Conservation (phyloP, 495 filamentous ascomycete genomes). For the Acidiella bohemica region DNA sequence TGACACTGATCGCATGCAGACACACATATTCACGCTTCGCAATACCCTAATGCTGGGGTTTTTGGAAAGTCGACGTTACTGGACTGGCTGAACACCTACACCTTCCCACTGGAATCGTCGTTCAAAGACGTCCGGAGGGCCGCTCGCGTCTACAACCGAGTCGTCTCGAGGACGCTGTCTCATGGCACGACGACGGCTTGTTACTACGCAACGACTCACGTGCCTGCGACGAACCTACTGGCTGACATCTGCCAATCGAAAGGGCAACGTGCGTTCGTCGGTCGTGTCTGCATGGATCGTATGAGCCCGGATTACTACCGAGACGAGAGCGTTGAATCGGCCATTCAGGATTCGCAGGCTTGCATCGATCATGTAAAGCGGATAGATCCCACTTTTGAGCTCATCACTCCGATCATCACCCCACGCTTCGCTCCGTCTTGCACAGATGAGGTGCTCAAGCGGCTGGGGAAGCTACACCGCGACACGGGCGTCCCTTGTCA, state of each 20-base stretch:
- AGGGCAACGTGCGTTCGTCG: slow-evolving; percentile 83
- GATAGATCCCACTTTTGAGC: slow-evolving; percentile 46
- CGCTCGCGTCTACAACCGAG: slow-evolving; percentile 52
- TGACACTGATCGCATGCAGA: slow-evolving; percentile 32
- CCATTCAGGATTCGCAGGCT: slow-evolving; percentile 42
- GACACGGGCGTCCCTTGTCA: slow-evolving; percentile 55
- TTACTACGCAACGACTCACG: slow-evolving; percentile 84
- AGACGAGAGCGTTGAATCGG: slow-evolving; percentile 46
- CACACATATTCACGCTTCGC: slow-evolving; percentile 86
- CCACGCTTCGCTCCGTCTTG: slow-evolving; percentile 83
- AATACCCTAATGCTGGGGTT: slow-evolving; percentile 84
- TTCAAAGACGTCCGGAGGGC: slow-evolving; percentile 42
- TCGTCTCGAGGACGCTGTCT: slow-evolving; percentile 63
- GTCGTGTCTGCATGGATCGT: slow-evolving; percentile 82
- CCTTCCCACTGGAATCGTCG: slow-evolving; percentile 80
- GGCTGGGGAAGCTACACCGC: slow-evolving; percentile 49
- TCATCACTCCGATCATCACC: slow-evolving; percentile 71
- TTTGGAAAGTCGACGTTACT: slow-evolving; percentile 83
- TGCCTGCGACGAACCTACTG: slow-evolving; percentile 72
- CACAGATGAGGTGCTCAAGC: slow-evolving; percentile 40
- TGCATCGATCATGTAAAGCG: slow-evolving; percentile 52
- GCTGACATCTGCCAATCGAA: slow-evolving; percentile 58
- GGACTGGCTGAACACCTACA: slow-evolving; percentile 85
- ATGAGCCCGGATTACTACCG: slow-evolving; percentile 60
- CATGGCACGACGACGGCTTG: slow-evolving; percentile 83